phyloP scores from a whole-genome alignment of 306 rosid species.

The Castanospermum australe region DNA sequence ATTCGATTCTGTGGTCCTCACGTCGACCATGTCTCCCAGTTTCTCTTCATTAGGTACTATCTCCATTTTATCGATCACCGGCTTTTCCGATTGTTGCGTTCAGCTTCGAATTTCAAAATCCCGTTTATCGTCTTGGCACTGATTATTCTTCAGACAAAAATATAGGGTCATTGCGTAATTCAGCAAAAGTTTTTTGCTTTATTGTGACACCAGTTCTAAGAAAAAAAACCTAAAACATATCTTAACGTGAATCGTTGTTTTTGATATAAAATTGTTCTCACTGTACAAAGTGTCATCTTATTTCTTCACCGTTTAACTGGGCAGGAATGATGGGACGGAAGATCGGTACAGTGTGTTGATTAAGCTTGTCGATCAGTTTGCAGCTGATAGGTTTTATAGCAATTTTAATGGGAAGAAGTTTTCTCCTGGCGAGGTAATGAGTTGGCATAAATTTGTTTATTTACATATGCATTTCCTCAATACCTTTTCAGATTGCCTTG shows the following conservation, averaged over 20 bases:
- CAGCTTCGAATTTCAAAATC: not conserved
- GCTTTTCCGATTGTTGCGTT: not conserved
- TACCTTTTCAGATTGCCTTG: not conserved
- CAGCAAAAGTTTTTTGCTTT: not conserved
- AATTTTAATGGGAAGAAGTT: constrained; percentile 71
- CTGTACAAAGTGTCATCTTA: not conserved
- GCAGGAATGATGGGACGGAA: constrained; percentile 83
- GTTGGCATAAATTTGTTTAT: not conserved
- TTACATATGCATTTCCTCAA: not conserved
- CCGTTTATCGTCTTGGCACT: not conserved
- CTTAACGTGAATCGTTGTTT: not conserved
- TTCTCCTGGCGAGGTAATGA: constrained; percentile 73
- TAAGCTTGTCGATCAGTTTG: constrained; percentile 43
- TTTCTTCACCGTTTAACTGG: not conserved
- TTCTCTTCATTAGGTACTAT: constrained; percentile 77
- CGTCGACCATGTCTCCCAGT: constrained; percentile 54
- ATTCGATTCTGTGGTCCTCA: constrained; percentile 66
- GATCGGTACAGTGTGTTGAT: constrained; percentile 85
- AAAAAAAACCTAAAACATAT: not conserved
- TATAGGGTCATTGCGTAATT: not conserved
- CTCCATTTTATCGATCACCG: not conserved
- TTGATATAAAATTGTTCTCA: not conserved
- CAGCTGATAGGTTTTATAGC: constrained; percentile 56
- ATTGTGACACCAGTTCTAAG: not conserved
- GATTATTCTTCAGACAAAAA: not conserved